A percentile compares a stretch with the other conserved stretches of the same genome.
phyloP scores from a whole-genome alignment of 1,284 basidiomycete genomes.

The Taiwanofungus camphoratus region DNA sequence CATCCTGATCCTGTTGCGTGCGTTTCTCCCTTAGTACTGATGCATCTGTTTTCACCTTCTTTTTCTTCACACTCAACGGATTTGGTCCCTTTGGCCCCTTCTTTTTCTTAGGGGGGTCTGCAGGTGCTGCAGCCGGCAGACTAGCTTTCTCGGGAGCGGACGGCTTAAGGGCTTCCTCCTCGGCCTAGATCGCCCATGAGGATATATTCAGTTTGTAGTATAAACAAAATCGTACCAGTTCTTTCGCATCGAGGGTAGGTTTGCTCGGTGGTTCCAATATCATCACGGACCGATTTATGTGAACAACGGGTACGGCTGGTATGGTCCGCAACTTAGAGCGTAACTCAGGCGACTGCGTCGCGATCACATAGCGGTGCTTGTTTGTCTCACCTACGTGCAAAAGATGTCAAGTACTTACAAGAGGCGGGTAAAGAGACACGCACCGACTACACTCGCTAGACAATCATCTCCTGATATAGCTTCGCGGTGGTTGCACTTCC shows the following conservation, averaged over 20 bases:
- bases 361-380: conserved; percentile 86
- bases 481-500: conserved; percentile 92
- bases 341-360: conserved; percentile 70
- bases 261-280: conserved; percentile 85
- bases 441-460: conserved; percentile 76
- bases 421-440: conserved; percentile 22
- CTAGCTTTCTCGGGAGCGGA: conserved; percentile 39
- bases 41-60: conserved; percentile 34
- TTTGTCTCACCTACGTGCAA: conserved; percentile 66
- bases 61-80: conserved; percentile 90
- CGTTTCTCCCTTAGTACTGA: conserved; percentile 1
- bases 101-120: conserved; percentile 51
- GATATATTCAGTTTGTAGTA: background rate
- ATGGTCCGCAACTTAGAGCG: conserved; percentile 60
- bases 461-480: conserved; percentile 82
- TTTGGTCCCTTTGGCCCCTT: conserved; percentile 85
- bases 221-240: conserved; percentile 38
- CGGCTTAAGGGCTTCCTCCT: conserved; percentile 46
- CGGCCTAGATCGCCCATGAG: conserved; percentile 36
- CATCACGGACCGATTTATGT: conserved; percentile 87
- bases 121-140: conserved; percentile 31
- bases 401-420: conserved; percentile 1
- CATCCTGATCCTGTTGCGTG: background rate
- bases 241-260: conserved; percentile 66
- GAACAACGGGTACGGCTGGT: conserved; percentile 82